These are phyloP conservation scores for Cercospora canescens DNA, from an alignment of 2,329 filamentous ascomycete species.

Conservation along the genomic window DNA sequence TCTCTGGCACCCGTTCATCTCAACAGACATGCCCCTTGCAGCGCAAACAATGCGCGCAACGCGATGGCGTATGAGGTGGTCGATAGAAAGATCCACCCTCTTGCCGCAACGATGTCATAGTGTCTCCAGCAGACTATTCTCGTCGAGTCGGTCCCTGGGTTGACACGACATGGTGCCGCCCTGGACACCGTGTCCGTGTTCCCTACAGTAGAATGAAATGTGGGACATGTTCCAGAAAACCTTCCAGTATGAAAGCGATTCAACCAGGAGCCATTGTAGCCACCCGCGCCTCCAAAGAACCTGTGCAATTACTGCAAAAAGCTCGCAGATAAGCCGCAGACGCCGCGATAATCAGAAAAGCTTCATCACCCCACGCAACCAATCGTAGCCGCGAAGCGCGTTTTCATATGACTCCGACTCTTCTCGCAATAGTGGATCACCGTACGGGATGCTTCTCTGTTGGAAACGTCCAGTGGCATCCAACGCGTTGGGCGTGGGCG, in stretches of 20 bases:
- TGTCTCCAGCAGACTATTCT: conserved; percentile 19
- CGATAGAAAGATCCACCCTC: conserved; percentile 17
- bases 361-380: background rate
- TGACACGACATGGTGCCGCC: conserved; percentile 17
- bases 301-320: conserved; percentile 6
- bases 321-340: background rate
- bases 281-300: background rate
- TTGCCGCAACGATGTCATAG: conserved; percentile 27
- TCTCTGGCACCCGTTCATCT: conserved; percentile 6
- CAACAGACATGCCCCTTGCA: conserved; percentile 7
- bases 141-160: conserved; percentile 18
- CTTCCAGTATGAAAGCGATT: background rate
- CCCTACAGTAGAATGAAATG: background rate
- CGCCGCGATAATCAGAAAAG: background rate
- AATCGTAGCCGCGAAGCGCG: background rate
- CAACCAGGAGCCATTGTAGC: background rate
- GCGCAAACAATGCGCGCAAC: conserved; percentile 3
- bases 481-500: background rate
- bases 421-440: conserved; percentile 13
- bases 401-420: background rate
- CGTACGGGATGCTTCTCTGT: conserved; percentile 12
- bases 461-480: conserved; percentile 16
- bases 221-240: conserved; percentile 9
- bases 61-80: conserved; percentile 5
- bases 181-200: background rate